Conservation (phyloP, 2,329 filamentous ascomycete genomes). For the Aspergillus sp. region DNA sequence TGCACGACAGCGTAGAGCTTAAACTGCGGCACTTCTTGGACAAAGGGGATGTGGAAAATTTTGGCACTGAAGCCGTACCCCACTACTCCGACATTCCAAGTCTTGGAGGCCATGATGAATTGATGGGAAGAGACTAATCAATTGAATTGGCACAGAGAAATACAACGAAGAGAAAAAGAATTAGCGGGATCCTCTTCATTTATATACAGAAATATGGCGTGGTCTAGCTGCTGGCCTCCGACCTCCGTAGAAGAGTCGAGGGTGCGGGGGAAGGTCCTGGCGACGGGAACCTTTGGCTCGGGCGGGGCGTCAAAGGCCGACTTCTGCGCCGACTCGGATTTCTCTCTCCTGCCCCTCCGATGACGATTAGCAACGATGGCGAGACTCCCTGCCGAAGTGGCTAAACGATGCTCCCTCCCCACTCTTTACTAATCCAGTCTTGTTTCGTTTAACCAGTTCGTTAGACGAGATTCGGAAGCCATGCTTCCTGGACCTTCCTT, state of each 20-base stretch:
- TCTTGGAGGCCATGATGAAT: constrained; percentile 41
- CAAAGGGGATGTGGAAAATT: constrained; percentile 80
- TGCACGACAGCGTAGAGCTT: constrained; percentile 75
- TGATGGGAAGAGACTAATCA: not conserved
- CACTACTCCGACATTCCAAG: constrained; percentile 58
- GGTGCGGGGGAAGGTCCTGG: constrained; percentile 38
- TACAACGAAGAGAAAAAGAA: not conserved
- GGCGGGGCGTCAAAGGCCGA: constrained; percentile 56
- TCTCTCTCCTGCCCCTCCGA: constrained; percentile 26
- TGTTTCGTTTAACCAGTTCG: not conserved
- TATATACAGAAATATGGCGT: constrained; percentile 6
- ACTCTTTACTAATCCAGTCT: too few species aligned
- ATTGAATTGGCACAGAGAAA: not conserved
- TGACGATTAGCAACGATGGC: not conserved
- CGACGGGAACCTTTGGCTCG: constrained; percentile 38
- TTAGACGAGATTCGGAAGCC: not conserved
- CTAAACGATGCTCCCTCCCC: not conserved
- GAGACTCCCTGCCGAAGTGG: not conserved
- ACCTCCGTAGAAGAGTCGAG: constrained; percentile 7
- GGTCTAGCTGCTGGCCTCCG: not conserved
- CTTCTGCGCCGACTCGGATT: not conserved
- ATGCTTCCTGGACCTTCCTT: constrained; percentile 3
- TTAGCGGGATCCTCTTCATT: not conserved
- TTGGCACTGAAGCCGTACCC: constrained; percentile 69
- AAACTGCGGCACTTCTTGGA: constrained; percentile 63